Conservation (phyloP, 768 basidiomycete species). For the Gymnopilus junonius region DNA sequence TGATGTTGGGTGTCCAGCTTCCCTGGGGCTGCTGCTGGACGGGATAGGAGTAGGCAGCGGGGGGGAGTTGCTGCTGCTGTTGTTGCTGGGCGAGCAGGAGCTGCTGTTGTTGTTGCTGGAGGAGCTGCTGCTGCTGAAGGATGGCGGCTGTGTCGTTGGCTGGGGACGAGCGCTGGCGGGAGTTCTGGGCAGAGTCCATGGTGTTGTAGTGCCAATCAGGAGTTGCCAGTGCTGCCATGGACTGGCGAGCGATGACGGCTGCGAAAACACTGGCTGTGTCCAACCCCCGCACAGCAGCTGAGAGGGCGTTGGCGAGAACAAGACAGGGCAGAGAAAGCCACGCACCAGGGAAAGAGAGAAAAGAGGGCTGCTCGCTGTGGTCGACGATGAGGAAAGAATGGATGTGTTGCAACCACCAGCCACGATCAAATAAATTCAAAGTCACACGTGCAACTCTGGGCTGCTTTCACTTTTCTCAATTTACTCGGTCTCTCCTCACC, state of each 20-base stretch:
- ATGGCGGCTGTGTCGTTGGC: constrained; percentile 50
- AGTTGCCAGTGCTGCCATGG: constrained; percentile 82
- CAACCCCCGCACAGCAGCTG: neutral
- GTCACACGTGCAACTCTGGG: constrained; percentile 9
- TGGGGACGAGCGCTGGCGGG: constrained; percentile 66
- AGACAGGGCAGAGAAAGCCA: neutral
- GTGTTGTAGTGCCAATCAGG: constrained; percentile 73
- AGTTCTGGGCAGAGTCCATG: constrained; percentile 51
- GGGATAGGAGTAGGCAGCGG: constrained; percentile 60
- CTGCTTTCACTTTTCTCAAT: neutral
- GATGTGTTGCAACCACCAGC: constrained; percentile 13
- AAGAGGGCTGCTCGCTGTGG: neutral
- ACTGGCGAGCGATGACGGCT: constrained; percentile 29
- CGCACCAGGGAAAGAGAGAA: neutral
- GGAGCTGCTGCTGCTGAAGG: constrained; percentile 26
- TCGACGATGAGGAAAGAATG: constrained; percentile 2
- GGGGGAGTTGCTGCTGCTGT: constrained; percentile 19
- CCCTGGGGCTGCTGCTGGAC: constrained; percentile 74
- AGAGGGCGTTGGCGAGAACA: neutral
- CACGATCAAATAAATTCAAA: constrained; percentile 2
- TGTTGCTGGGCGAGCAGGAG: constrained; percentile 29
- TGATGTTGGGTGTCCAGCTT: constrained; percentile 69
- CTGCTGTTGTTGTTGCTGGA: constrained; percentile 22
- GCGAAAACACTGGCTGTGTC: neutral
- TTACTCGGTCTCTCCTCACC: neutral